phyloP scores from a whole-genome alignment of 176 grass and related monocot genomes.

The Phragmites australis region DNA sequence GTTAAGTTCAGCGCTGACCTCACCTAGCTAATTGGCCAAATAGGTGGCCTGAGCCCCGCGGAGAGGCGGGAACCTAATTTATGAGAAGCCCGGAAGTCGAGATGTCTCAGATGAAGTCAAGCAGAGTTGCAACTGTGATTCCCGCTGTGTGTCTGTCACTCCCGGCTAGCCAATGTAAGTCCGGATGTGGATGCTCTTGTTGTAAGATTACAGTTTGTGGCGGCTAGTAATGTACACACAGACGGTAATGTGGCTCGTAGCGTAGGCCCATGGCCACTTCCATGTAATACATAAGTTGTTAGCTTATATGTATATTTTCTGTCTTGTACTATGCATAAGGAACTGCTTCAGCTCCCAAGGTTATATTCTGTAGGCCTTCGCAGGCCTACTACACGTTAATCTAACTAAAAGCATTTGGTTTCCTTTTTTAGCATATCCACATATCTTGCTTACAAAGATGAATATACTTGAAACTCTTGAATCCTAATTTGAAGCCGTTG shows the following conservation, averaged over 20 bases:
- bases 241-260: constrained; percentile 34
- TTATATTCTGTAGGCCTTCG: constrained; percentile 34
- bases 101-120: background rate
- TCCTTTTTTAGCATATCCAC: background rate
- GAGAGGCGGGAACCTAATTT: constrained; percentile 23
- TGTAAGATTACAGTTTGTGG: constrained; percentile 30
- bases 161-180: background rate
- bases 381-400: background rate
- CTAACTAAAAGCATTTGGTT: background rate
- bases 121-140: background rate
- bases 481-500: background rate
- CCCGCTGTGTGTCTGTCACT: background rate
- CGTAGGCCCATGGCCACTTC: constrained; percentile 34
- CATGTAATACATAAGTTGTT: constrained; percentile 28
- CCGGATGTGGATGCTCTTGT: background rate
- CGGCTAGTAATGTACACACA: constrained; percentile 35
- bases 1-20: constrained; percentile 18
- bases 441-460: background rate
- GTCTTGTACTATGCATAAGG: constrained; percentile 45
- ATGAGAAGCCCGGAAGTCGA: constrained; percentile 34
- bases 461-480: background rate
- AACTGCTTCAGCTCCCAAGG: constrained; percentile 39
- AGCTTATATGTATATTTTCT: constrained; percentile 37
- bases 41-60: constrained; percentile 33
- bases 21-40: constrained; percentile 15